These are phyloP conservation scores for Annulohypoxylon moriforme DNA, from an alignment of 495 filamentous ascomycete genomes.

Conservation along the genomic window DNA sequence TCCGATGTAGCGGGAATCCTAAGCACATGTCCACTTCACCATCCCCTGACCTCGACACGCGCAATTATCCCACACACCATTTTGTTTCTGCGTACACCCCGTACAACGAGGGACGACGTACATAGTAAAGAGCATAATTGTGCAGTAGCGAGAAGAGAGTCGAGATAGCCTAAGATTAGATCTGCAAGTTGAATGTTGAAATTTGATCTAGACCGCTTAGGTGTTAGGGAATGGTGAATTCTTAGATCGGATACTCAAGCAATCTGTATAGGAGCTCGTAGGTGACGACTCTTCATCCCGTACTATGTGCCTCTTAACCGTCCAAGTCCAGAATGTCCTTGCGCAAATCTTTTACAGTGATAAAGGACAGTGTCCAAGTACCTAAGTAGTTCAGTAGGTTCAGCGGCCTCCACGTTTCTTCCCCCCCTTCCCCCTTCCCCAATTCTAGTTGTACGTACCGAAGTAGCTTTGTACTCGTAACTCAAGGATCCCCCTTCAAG, in stretches of 20 bases:
- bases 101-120: not conserved
- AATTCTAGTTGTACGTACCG: constrained; percentile 26
- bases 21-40: constrained; percentile 40
- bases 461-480: constrained; percentile 21
- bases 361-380: not conserved
- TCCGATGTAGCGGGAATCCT: constrained; percentile 28
- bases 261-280: not conserved
- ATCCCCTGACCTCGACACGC: constrained; percentile 43
- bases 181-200: constrained; percentile 25
- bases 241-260: constrained; percentile 10
- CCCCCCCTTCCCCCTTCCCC: constrained; percentile 39
- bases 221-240: constrained; percentile 19
- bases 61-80: constrained; percentile 43
- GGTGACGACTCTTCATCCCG: constrained; percentile 13
- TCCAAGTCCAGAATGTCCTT: constrained; percentile 6
- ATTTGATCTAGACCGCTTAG: constrained; percentile 37
- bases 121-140: not conserved
- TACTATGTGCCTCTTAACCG: not conserved
- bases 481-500: constrained; percentile 23
- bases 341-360: constrained; percentile 35
- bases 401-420: constrained; percentile 46
- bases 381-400: constrained; percentile 31
- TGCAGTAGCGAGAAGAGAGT: constrained; percentile 11
- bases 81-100: constrained; percentile 24
- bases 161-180: constrained; percentile 41